phyloP scores from a whole-genome alignment of 768 basidiomycete genomes.

The Leccinum aurantiacum region DNA sequence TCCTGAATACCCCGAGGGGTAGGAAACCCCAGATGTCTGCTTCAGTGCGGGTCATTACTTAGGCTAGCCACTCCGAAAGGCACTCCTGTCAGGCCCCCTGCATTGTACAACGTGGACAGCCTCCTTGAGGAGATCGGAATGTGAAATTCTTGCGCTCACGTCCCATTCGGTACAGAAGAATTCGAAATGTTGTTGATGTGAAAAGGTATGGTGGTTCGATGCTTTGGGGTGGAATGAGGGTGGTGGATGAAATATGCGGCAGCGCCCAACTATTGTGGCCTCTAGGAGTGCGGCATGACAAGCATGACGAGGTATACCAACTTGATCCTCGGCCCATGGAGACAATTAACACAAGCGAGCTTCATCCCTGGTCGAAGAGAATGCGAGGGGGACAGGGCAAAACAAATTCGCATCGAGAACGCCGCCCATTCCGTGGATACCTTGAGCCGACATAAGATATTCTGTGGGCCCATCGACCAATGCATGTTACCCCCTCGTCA shows the following conservation, averaged over 20 bases:
- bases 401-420: constrained; percentile 4
- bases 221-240: constrained; percentile 12
- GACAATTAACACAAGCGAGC: background rate
- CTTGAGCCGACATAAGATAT: constrained; percentile 5
- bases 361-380: background rate
- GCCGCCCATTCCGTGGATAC: background rate
- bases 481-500: constrained; percentile 20
- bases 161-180: constrained; percentile 2
- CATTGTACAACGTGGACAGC: constrained; percentile 13
- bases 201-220: constrained; percentile 15
- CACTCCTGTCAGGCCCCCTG: constrained; percentile 4
- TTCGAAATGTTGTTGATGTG: constrained; percentile 17
- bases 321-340: background rate
- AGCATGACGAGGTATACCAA: constrained; percentile 5
- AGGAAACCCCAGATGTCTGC: background rate
- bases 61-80: constrained; percentile 4
- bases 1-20: constrained; percentile 2
- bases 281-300: constrained; percentile 1
- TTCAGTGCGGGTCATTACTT: constrained; percentile 1
- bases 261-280: background rate
- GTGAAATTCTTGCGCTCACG: constrained; percentile 13
- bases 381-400: background rate
- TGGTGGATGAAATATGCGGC: constrained; percentile 12
- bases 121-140: constrained; percentile 19
- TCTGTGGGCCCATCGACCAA: constrained; percentile 13